Evolutionary conservation across 2,329 filamentous ascomycete genomes (phyloP), one percentile per base, ranked within the genome.

Genomic region (Colletotrichum tropicale): DNA sequence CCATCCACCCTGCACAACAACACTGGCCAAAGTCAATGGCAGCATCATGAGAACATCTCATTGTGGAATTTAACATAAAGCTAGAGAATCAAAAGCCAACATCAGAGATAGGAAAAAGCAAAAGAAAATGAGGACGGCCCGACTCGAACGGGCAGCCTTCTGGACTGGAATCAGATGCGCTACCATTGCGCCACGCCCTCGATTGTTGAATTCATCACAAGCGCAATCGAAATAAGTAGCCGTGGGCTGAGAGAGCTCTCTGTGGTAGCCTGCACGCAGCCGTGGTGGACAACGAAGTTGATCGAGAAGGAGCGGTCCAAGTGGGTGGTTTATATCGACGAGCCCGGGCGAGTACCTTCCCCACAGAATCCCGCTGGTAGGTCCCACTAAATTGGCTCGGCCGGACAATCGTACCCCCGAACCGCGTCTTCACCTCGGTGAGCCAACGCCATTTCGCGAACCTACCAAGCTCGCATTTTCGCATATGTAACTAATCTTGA

Each of bases 151-250:
- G 64, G 48, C 73, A 75, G 32, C 69, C 70, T 75, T 73, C 73
- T 72, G 73, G 73, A 75, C 73, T 75, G 73, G 73, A 75, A 75
- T 75, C 69, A 72, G 73, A 75, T 48, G 43, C 73, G 73, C 69
- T 75, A 73, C 73, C 73, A 68, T 75, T 75, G 73, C 73, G 73
- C 72, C 73, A 75, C 69, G 70, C 48, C 73, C 70, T 36, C 73
- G 24, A 7, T 34, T 58, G 16, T 26, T 21, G 6, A 32, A 15
- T 15, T 16, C 12, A 21, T 58, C 15, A 21, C n/a, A 34, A 30
- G 1, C 16, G 10, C n/a, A 43, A 28, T 26, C 52, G 1, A 52
- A 12, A 26, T 4, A 58, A 72, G 43, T 13, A 43, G n/a, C 3
- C 8, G 5, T 4, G 10, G 36, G 26, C n/a, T 8, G 1, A 5